Evolutionary conservation across 768 basidiomycete genomes (phyloP).

Genomic region (Myochromella boudieri): DNA sequence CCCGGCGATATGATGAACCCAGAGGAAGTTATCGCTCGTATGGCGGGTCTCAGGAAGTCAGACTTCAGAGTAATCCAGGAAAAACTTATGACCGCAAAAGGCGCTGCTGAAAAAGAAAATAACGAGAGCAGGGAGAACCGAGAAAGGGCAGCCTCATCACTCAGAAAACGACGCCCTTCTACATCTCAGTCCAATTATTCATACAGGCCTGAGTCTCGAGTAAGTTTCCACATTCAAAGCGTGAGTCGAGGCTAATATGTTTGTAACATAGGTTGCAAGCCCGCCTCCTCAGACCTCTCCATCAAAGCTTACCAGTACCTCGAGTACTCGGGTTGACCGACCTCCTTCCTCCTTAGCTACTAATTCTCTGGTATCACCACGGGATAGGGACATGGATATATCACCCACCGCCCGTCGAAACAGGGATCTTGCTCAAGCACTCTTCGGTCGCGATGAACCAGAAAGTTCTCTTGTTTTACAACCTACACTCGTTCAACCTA

Average conservation of each 20-base stretch:
- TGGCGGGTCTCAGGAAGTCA: constrained; percentile 65
- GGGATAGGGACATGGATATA: constrained; percentile 32
- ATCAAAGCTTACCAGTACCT: constrained; percentile 29
- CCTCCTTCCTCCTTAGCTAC: constrained; percentile 22
- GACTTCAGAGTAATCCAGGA: constrained; percentile 78
- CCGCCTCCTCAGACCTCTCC: constrained; percentile 49
- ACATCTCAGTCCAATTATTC: constrained; percentile 84
- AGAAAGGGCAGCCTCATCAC: constrained; percentile 61
- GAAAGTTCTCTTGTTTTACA: constrained; percentile 20
- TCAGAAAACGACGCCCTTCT: constrained; percentile 73
- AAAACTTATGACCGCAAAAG: constrained; percentile 64
- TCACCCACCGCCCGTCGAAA: constrained; percentile 62
- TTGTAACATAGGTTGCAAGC: constrained; percentile 51
- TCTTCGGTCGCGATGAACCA: constrained; percentile 58
- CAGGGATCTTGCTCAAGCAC: constrained; percentile 72
- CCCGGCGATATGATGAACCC: constrained; percentile 57
- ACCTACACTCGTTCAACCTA: neutral
- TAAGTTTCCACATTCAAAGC: constrained; percentile 13
- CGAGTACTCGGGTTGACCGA: constrained; percentile 25
- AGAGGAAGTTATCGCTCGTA: constrained; percentile 64
- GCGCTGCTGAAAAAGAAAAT: constrained; percentile 52
- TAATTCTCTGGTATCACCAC: constrained; percentile 15
- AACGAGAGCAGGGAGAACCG: constrained; percentile 58
- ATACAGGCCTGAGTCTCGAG: constrained; percentile 42
- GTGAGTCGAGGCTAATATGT: constrained; percentile 13